Conservation (phyloP, 345 rosid species). For the Boechera stricta region DNA sequence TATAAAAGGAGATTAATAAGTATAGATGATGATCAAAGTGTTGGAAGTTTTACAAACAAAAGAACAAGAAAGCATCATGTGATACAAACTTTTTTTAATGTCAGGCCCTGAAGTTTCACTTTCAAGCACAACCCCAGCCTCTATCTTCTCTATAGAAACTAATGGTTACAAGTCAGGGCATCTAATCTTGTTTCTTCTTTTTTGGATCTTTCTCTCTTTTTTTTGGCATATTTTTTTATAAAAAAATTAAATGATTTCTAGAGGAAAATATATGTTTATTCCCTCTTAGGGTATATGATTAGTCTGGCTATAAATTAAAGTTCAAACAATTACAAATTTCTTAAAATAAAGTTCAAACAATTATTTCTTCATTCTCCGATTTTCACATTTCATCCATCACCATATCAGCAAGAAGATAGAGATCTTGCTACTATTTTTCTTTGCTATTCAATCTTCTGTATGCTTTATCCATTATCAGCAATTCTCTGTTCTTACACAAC, state of each 20-base stretch:
- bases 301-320: not conserved
- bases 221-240: not conserved
- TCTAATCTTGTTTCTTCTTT: constrained; percentile 29
- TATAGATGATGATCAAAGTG: constrained; percentile 21
- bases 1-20: not conserved
- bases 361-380: not conserved
- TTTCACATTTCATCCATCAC: not conserved
- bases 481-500: not conserved
- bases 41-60: constrained; percentile 21
- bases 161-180: constrained; percentile 7
- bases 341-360: not conserved
- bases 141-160: constrained; percentile 25
- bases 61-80: constrained; percentile 45
- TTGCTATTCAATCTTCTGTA: not conserved
- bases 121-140: constrained; percentile 32
- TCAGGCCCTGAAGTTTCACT: constrained; percentile 33
- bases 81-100: constrained; percentile 20
- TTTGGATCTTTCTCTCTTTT: constrained; percentile 21
- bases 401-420: not conserved
- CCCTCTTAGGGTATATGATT: not conserved
- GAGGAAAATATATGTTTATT: not conserved
- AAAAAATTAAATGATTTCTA: not conserved
- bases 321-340: not conserved
- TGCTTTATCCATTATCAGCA: too few relatives aligned
- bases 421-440: not conserved